Evolutionary conservation across 2,329 filamentous ascomycete genomes (phyloP).

Genomic region (Stachybotrys chartarum): DNA sequence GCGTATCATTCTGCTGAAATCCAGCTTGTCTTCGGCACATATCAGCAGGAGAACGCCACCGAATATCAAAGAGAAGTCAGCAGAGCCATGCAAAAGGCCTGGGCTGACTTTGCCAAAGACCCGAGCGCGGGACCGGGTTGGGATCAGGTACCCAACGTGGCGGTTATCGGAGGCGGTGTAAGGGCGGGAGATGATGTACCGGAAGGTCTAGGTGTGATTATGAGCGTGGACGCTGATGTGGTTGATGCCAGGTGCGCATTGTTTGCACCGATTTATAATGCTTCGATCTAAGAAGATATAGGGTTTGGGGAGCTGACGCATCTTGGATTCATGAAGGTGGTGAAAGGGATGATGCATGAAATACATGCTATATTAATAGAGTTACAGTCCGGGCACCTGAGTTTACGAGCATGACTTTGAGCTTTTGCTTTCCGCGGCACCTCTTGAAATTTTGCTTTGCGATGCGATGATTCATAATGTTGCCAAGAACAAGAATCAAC

Average conservation of each 20-base stretch:
- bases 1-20: slow-evolving; percentile 41
- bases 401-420: too few species aligned
- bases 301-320: too few species aligned
- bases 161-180: slow-evolving; percentile 15
- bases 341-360: too few species aligned
- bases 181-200: slow-evolving; percentile 3
- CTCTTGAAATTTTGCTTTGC: too few species aligned
- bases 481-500: too few species aligned
- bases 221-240: not conserved
- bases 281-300: too few species aligned
- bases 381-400: too few species aligned
- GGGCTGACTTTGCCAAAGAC: slow-evolving; percentile 20
- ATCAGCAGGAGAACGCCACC: slow-evolving; percentile 9
- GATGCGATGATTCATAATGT: too few species aligned
- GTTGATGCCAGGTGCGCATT: slow-evolving; percentile 8
- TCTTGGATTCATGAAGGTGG: too few species aligned
- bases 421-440: too few species aligned
- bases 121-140: slow-evolving; percentile 16
- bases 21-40: slow-evolving; percentile 34
- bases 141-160: slow-evolving; percentile 11
- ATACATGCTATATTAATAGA: too few species aligned
- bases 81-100: slow-evolving; percentile 16
- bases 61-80: slow-evolving; percentile 11
- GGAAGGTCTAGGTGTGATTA: slow-evolving; percentile 1
- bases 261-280: not conserved